Conservation (phyloP, 306 rosid species). For the Luffa aegyptiaca region DNA sequence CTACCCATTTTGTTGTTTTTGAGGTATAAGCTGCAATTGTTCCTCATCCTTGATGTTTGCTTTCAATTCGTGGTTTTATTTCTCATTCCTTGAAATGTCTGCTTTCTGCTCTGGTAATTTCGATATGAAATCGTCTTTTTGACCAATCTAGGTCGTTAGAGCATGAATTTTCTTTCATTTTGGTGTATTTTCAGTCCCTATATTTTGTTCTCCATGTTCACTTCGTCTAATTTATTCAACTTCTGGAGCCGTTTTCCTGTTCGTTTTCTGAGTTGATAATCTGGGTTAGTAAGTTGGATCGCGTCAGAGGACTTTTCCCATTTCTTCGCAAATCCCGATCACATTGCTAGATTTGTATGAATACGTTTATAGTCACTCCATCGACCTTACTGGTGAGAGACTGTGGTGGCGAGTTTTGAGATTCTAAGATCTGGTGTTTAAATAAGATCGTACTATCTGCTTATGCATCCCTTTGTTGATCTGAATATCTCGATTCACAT, state of each 20-base stretch:
- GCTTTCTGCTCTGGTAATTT: background rate
- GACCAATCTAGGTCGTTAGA: background rate
- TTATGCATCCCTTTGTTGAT: background rate
- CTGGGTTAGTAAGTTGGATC: background rate
- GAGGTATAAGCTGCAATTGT: background rate
- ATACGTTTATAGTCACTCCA: background rate
- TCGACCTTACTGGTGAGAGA: background rate
- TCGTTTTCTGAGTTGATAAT: background rate
- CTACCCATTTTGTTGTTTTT: background rate
- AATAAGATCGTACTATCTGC: background rate
- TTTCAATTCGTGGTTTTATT: background rate
- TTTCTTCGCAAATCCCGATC: background rate
- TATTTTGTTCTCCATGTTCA: background rate
- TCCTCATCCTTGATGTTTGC: background rate
- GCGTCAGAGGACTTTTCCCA: background rate
- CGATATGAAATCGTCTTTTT: background rate
- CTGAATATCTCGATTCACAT: background rate
- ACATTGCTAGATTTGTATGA: background rate
- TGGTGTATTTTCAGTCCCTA: background rate
- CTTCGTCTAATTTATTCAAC: background rate
- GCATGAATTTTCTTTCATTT: background rate
- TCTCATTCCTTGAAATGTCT: background rate
- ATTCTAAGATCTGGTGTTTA: background rate
- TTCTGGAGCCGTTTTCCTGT: background rate
- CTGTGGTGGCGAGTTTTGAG: background rate